phyloP scores from a whole-genome alignment of 2,329 filamentous ascomycete genomes.

The Aspergillus intermedius region DNA sequence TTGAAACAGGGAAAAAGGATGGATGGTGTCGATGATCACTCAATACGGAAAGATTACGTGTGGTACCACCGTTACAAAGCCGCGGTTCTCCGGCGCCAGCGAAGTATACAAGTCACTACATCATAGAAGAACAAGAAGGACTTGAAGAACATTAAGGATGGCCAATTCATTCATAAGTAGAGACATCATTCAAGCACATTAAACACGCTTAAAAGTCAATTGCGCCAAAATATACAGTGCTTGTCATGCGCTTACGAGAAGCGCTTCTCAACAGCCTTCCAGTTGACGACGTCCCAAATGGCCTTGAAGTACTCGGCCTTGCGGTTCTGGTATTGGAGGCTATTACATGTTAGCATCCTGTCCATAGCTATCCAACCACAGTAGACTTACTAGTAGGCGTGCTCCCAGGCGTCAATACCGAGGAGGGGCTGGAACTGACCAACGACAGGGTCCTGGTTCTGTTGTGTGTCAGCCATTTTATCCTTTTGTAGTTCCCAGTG shows the following conservation, averaged over 20 bases:
- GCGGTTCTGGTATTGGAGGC: conserved; percentile 89
- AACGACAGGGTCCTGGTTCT: conserved; percentile 82
- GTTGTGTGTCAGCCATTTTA: not conserved
- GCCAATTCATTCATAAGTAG: not conserved
- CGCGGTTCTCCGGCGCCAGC: not conserved
- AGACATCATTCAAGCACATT: conserved; percentile 4
- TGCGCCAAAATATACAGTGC: conserved; percentile 6
- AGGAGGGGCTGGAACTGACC: conserved; percentile 76
- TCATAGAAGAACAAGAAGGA: not conserved
- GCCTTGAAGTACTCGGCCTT: conserved; percentile 94
- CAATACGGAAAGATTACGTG: not conserved
- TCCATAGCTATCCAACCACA: not conserved
- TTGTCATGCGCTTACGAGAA: conserved; percentile 46
- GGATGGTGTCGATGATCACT: not conserved
- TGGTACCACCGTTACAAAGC: not conserved
- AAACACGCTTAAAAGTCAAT: conserved; percentile 7
- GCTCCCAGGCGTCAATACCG: conserved; percentile 93
- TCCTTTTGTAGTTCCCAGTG: not conserved
- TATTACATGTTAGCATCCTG: conserved; percentile 25
- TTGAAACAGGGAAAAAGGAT: not conserved
- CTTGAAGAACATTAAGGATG: not conserved
- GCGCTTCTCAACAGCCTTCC: conserved; percentile 78
- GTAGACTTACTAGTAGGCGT: conserved; percentile 70
- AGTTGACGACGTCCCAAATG: conserved; percentile 94
- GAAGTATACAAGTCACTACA: not conserved